These are phyloP conservation scores for Candida tammaniensis DNA, from an alignment of 805 yeast genomes.

Conservation along the genomic window DNA sequence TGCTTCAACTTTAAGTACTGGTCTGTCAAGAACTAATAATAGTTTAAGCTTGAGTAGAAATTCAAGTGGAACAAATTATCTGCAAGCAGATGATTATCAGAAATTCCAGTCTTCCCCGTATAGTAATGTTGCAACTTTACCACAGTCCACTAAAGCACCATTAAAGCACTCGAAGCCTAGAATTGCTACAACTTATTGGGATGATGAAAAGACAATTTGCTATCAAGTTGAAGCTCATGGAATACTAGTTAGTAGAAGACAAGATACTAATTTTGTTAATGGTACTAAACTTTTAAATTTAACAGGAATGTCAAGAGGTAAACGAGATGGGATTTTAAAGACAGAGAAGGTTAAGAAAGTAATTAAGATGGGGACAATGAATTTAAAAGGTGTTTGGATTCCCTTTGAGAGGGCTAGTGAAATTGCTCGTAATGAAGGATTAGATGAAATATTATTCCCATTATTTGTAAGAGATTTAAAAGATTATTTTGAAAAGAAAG, in stretches of 20 bases:
- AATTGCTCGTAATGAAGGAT: constrained; percentile 39
- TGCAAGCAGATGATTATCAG: not conserved
- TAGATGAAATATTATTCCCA: constrained; percentile 30
- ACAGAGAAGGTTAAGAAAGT: constrained; percentile 29
- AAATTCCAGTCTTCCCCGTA: not conserved
- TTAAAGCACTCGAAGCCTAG: constrained; percentile 25
- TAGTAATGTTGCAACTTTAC: not conserved
- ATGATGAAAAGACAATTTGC: constrained; percentile 33
- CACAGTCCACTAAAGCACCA: not conserved
- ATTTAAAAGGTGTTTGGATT: constrained; percentile 41
- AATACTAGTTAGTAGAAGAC: constrained; percentile 32
- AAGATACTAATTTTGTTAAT: constrained; percentile 33
- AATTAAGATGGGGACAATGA: constrained; percentile 37
- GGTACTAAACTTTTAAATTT: constrained; percentile 40
- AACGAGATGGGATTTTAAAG: constrained; percentile 38
- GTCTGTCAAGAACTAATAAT: constrained; percentile 2
- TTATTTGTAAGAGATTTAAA: constrained; percentile 31
- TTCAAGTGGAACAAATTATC: not conserved
- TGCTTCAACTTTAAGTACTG: constrained; percentile 9
- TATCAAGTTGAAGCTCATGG: constrained; percentile 36
- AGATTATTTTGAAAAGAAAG: constrained; percentile 23
- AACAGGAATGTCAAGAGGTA: constrained; percentile 39
- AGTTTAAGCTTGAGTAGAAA: constrained; percentile 1
- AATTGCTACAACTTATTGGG: constrained; percentile 37
- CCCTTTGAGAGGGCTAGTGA: constrained; percentile 39